A percentile compares a stretch with the other conserved stretches of the same genome.
Evolutionary conservation across 495 filamentous ascomycete genomes (phyloP).

Genomic region (Penicillium herquei): DNA sequence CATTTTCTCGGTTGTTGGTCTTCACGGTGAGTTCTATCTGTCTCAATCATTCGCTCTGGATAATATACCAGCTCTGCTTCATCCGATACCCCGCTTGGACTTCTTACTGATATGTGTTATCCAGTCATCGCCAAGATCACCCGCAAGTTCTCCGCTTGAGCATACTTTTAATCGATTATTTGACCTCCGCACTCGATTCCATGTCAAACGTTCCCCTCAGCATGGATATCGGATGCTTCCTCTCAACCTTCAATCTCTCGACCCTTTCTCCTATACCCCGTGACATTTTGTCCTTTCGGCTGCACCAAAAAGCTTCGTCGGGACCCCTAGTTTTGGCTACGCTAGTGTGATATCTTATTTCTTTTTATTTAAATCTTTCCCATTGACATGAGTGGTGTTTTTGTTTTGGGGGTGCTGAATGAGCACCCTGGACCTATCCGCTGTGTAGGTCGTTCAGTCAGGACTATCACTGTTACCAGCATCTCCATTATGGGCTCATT

Average conservation of each 20-base stretch:
- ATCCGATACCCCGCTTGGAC: too few relatives aligned
- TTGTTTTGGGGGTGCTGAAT: constrained; percentile 20
- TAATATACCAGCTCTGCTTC: too few relatives aligned
- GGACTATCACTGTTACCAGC: constrained; percentile 3
- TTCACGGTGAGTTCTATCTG: constrained; percentile 71
- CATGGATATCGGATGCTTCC: constrained; percentile 2
- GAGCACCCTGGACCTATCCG: constrained; percentile 36
- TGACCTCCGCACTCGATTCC: constrained; percentile 1
- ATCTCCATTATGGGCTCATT: background rate
- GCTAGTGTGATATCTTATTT: constrained; percentile 18
- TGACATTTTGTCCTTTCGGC: constrained; percentile 22
- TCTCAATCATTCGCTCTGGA: background rate
- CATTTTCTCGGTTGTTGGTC: constrained; percentile 95
- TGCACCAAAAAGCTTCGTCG: constrained; percentile 10
- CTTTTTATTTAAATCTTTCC: constrained; percentile 12
- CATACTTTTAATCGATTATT: constrained; percentile 4
- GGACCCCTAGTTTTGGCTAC: constrained; percentile 15
- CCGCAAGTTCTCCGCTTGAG: constrained; percentile 73
- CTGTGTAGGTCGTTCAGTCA: constrained; percentile 34
- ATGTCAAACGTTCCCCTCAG: background rate
- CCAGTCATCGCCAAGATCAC: constrained; percentile 96
- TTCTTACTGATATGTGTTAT: constrained; percentile 21
- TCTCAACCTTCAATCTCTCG: constrained; percentile 9
- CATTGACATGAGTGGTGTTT: constrained; percentile 28
- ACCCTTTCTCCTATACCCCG: constrained; percentile 32